These are phyloP conservation scores for Ophiostoma piceae DNA, from an alignment of 2,329 filamentous ascomycete genomes.

Conservation along the genomic window DNA sequence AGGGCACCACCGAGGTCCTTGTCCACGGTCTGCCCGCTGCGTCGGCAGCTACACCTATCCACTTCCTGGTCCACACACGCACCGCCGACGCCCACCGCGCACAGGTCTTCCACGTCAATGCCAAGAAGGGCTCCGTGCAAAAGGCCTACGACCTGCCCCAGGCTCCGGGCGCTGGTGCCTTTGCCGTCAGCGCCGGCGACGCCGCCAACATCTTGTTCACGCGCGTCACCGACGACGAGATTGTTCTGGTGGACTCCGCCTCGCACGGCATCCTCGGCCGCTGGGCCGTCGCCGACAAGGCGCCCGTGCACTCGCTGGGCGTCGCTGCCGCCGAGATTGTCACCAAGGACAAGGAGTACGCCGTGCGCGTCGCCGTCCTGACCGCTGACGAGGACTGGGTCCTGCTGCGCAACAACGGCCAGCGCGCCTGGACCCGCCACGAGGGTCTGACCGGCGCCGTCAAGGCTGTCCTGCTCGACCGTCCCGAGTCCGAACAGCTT, in stretches of 20 bases:
- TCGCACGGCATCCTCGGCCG: constrained; percentile 71
- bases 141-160: constrained; percentile 77
- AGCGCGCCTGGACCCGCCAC: constrained; percentile 65
- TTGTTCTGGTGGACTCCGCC: constrained; percentile 66
- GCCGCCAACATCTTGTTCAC: constrained; percentile 71
- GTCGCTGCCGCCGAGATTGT: constrained; percentile 64
- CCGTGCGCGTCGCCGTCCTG: constrained; percentile 70
- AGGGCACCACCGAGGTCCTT: constrained; percentile 17
- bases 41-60: constrained; percentile 52
- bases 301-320: constrained; percentile 39
- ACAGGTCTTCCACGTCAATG: constrained; percentile 75
- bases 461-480: constrained; percentile 73
- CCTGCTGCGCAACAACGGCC: constrained; percentile 61
- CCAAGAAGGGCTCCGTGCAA: constrained; percentile 61
- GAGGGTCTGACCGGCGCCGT: constrained; percentile 79
- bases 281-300: constrained; percentile 54
- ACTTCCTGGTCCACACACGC: constrained; percentile 80
- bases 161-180: constrained; percentile 63
- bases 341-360: constrained; percentile 57
- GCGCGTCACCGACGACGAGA: constrained; percentile 68
- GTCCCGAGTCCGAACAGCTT: constrained; percentile 61
- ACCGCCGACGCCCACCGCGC: constrained; percentile 56
- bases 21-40: constrained; percentile 34
- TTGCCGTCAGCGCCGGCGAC: constrained; percentile 64
- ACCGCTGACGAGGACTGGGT: constrained; percentile 69